Percentiles rank a stretch among this genome's conserved stretches.
phyloP scores from a whole-genome alignment of 495 filamentous ascomycete species.

The Xylaria cubensis region DNA sequence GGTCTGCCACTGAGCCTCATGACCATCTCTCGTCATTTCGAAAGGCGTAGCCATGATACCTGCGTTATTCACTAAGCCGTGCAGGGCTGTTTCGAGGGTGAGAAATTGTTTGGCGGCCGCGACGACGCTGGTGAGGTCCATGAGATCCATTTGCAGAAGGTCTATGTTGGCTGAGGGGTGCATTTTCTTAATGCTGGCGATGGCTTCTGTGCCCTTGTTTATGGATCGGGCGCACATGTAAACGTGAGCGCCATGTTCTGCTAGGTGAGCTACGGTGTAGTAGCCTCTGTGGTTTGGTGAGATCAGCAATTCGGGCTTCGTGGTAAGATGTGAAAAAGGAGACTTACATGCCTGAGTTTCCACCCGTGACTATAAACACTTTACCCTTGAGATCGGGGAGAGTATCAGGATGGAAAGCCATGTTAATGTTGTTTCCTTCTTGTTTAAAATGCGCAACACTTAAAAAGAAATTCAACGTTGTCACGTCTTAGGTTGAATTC shows the following conservation, averaged over 20 bases:
- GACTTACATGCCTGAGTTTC: conserved; percentile 50
- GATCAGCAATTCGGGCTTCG: conserved; percentile 27
- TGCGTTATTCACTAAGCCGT: conserved; percentile 46
- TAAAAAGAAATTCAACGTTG: not conserved
- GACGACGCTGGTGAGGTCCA: conserved; percentile 42
- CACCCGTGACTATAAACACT: conserved; percentile 41
- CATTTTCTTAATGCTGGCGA: conserved; percentile 44
- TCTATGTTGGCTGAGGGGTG: conserved; percentile 44
- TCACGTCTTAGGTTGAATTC: conserved; percentile 33
- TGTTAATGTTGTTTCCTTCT: conserved; percentile 24
- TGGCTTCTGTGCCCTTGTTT: conserved; percentile 46
- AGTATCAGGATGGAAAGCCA: conserved; percentile 52
- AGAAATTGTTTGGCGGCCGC: conserved; percentile 30
- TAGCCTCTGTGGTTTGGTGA: conserved; percentile 41
- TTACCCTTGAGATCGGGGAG: conserved; percentile 39
- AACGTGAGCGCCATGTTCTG: conserved; percentile 49
- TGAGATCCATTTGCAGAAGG: conserved; percentile 54
- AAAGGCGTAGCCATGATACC: conserved; percentile 53
- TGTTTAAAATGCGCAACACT: not conserved
- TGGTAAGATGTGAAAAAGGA: conserved; percentile 16
- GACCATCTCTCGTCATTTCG: conserved; percentile 52
- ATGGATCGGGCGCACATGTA: conserved; percentile 50
- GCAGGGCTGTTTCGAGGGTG: conserved; percentile 32
- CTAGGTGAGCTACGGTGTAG: conserved; percentile 47
- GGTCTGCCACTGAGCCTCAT: conserved; percentile 56